A percentile compares a stretch with the other conserved stretches of the same genome.
Evolutionary conservation across 2,329 filamentous ascomycete species (phyloP).

Genomic region (Cladorrhinum sp.): DNA sequence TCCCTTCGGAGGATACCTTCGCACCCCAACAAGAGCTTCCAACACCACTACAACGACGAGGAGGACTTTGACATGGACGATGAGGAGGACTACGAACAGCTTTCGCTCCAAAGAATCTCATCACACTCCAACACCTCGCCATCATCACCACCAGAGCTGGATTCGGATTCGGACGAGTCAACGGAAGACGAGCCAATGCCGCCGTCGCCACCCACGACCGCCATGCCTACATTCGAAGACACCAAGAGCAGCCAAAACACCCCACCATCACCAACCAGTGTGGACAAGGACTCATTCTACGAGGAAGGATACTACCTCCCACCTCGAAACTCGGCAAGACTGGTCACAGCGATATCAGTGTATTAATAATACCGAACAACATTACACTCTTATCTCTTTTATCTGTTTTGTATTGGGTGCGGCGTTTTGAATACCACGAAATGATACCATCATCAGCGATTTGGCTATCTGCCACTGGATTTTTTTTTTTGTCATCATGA

Average conservation of each 20-base stretch:
- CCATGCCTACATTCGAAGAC: constrained; percentile 58
- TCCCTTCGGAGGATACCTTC: constrained; percentile 47
- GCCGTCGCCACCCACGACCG: constrained; percentile 60
- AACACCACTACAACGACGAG: constrained; percentile 38
- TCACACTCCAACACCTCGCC: constrained; percentile 60
- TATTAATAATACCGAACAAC: constrained; percentile 45
- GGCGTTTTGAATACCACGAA: not conserved
- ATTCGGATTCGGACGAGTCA: constrained; percentile 66
- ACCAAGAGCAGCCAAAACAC: constrained; percentile 46
- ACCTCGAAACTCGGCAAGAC: constrained; percentile 47
- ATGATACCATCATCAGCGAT: not conserved
- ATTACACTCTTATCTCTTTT: not conserved
- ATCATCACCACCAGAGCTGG: constrained; percentile 68
- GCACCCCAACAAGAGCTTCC: constrained; percentile 25
- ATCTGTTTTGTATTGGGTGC: not conserved
- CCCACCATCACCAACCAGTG: constrained; percentile 35
- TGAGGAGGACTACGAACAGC: constrained; percentile 63
- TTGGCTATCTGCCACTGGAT: not conserved
- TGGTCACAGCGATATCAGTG: constrained; percentile 56
- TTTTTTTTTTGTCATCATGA: not conserved
- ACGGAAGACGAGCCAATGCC: constrained; percentile 74
- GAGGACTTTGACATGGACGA: constrained; percentile 51
- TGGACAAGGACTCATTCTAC: constrained; percentile 45
- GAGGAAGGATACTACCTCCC: constrained; percentile 54
- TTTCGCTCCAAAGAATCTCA: constrained; percentile 65